Evolutionary conservation across 768 basidiomycete species (phyloP), one percentile per base, ranked within the genome.

Genomic region (Russula ochroleuca): DNA sequence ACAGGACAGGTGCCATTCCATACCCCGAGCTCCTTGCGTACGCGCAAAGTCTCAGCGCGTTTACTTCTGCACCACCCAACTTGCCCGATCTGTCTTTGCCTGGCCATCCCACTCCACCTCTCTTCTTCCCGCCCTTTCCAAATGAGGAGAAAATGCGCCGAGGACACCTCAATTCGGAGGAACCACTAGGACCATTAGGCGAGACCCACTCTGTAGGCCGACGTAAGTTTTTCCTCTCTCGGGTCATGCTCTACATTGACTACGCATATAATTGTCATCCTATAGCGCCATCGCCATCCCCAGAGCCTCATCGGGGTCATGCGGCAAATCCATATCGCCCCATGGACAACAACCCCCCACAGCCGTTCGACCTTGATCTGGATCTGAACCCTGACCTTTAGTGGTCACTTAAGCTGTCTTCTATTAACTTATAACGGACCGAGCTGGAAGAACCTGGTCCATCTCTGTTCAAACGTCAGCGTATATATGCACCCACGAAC

Each of bases 121-220:
- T 90, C 47, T 92, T 94, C 80, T 92, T 92, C 76, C 91, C 91
- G 41, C 92, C 92, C 13, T 94, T 92, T 73, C 92, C 92, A 1
- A 92, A 92, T 70, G 91, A 92, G 75, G 92, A 92, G 73, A 93
- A 91, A 75, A 92, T 94, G 89, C 85, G 91, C 57, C 81, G 86
- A 28, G 92, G 92, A 1, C 81, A 82, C 61, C 82, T 92, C 73
- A 91, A 89, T 70, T 85, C 85, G 23, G 90, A 92, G 73, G 87
- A 86, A 31, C 91, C 90, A 0, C 79, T 92, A 62, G 92, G 87
- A 6, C 74, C 84, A 49, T 79, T 88, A 52, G 92, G 89, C 43
- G 92, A 93, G 76, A 90, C 86, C 9, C 88, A 91, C 72, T 84
- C 86, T 25, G 87, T 92, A 64, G 92, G 90, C 57, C 80, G 83